These are phyloP conservation scores for Buddleja alternifolia DNA, from an alignment of 257 asterid genomes.

Conservation along the genomic window DNA sequence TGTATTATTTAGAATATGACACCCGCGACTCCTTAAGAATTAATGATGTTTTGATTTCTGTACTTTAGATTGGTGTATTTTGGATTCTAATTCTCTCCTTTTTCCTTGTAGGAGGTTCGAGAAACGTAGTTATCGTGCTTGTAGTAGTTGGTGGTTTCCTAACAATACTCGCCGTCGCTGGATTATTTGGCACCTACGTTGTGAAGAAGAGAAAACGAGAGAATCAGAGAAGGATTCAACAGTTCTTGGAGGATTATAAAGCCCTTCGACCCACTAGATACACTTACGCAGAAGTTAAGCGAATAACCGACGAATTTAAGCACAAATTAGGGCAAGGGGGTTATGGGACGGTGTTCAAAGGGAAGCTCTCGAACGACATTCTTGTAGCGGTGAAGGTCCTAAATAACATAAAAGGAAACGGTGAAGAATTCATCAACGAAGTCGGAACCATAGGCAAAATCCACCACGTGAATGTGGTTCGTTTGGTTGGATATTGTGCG, in stretches of 20 bases:
- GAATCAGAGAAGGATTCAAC: constrained; percentile 42
- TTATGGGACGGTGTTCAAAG: constrained; percentile 68
- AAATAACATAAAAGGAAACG: constrained; percentile 54
- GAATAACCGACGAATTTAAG: constrained; percentile 57
- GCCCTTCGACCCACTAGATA: constrained; percentile 67
- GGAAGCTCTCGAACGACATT: constrained; percentile 62
- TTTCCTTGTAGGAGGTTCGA: constrained; percentile 42
- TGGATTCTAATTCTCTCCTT: too few species aligned
- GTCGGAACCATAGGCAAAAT: constrained; percentile 69
- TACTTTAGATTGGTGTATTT: too few species aligned
- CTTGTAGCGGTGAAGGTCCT: constrained; percentile 73
- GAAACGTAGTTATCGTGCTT: constrained; percentile 35
- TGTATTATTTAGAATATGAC: too few species aligned
- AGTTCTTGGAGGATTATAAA: constrained; percentile 65
- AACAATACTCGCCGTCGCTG: constrained; percentile 26
- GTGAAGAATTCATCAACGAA: constrained; percentile 74
- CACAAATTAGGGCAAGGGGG: constrained; percentile 70
- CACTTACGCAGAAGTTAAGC: constrained; percentile 60
- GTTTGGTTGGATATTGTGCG: constrained; percentile 72
- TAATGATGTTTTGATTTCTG: too few species aligned
- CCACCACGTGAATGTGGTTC: constrained; percentile 71
- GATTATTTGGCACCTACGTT: constrained; percentile 27
- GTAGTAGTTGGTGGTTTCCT: constrained; percentile 36
- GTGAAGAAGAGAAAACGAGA: constrained; percentile 32
- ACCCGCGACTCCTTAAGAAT: background rate